Conservation (phyloP, 306 rosid genomes). For the Glycine tomentella region DNA sequence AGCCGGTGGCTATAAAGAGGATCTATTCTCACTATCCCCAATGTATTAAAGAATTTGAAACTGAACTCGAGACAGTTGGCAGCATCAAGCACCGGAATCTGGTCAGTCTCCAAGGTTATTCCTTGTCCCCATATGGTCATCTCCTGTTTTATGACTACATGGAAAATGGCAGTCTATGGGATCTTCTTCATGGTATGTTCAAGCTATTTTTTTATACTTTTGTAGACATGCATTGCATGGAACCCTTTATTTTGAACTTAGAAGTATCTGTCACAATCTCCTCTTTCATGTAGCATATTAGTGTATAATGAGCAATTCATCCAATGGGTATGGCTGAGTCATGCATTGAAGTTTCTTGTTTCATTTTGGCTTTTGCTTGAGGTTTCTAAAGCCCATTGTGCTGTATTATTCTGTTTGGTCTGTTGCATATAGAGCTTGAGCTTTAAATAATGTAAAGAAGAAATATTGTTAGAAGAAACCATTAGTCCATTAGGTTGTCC, state of each 20-base stretch:
- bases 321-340: background rate
- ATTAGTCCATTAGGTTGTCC: background rate
- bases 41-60: constrained; percentile 80
- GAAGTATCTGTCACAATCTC: background rate
- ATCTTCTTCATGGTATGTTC: constrained; percentile 84
- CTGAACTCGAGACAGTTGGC: constrained; percentile 88
- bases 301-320: background rate
- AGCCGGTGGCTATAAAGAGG: constrained; percentile 90
- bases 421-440: background rate
- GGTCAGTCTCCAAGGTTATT: constrained; percentile 92
- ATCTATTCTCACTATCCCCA: constrained; percentile 84
- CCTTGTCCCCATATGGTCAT: constrained; percentile 83
- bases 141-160: constrained; percentile 97
- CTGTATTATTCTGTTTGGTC: background rate
- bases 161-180: constrained; percentile 98
- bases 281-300: background rate
- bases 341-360: background rate
- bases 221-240: background rate
- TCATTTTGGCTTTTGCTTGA: background rate
- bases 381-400: background rate
- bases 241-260: background rate
- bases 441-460: background rate
- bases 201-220: background rate
- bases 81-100: constrained; percentile 96
- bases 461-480: constrained; percentile 13